Evolutionary conservation across 169 alveolate species (phyloP), one percentile per base, ranked within the genome.

Genomic region (Pseudocohnilembus persalinus): DNA sequence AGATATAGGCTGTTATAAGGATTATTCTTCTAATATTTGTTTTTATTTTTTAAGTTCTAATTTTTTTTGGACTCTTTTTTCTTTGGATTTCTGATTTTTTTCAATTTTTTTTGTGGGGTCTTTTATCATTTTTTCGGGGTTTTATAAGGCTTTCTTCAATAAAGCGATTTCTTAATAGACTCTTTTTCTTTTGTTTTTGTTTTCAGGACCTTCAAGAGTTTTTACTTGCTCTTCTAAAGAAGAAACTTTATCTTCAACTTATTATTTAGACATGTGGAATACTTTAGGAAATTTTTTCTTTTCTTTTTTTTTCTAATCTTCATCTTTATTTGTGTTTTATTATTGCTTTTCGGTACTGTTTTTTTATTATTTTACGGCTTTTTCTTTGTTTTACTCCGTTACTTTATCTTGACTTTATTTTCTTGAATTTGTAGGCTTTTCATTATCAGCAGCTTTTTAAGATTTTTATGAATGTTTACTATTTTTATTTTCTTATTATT

Each of bases 51-150:
- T 89, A 84, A 74, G 82, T 84, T 76, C 74, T 76, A 79, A 81
- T 83, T 74, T 86, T 77, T 33, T 89, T 81, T 81, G 88, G 76
- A 84, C 83, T 89, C 90, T 90, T 81, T 74, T 89, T 84, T 92
- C 88, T 84, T 77, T 74, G 80, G 73, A 83, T 35, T 89, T 84
- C 80, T 87, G 75, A 73, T 79, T 87, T 77, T 73, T 83, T 79
- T 35, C 87, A 29, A 82, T 84, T 74, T 84, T 87, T 72, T 74
- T 81, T 84, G 27, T 86, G 77, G 90, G 89, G 84, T 78, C 85
- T 65, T 35, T 33, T 11, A 49, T 84, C 75, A 29, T 75, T 80
- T 49, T 85, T 85, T 87, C 72, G 73, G 68, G 80, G 65, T 49
- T 73, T 83, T 77, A 74, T 79, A 88, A 86, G 64, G 82, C 79